phyloP scores from a whole-genome alignment of 1,284 basidiomycete species.

The Papiliotrema fonsecae region DNA sequence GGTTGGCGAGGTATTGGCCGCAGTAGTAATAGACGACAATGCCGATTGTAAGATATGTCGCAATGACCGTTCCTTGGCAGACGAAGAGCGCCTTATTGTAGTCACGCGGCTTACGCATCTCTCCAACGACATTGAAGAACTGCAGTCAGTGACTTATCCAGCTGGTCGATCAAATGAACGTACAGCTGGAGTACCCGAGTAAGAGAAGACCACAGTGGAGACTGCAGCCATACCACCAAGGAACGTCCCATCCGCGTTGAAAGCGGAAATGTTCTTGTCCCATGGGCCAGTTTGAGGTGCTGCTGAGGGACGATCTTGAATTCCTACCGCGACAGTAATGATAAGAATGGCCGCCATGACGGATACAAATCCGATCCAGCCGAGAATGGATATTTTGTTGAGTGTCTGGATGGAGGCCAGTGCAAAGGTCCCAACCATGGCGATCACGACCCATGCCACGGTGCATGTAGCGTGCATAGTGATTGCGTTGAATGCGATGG shows the following conservation, averaged over 20 bases:
- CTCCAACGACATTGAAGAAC: slow-evolving; percentile 16
- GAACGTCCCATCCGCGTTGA: slow-evolving; percentile 29
- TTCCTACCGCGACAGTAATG: slow-evolving; percentile 46
- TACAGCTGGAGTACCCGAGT: slow-evolving; percentile 16
- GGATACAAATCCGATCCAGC: slow-evolving; percentile 36
- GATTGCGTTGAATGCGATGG: slow-evolving; percentile 48
- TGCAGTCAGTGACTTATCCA: neutral
- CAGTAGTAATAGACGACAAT: slow-evolving; percentile 32
- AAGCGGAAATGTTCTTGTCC: slow-evolving; percentile 25
- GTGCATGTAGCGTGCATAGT: slow-evolving; percentile 42
- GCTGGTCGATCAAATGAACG: neutral
- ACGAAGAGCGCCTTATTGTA: slow-evolving; percentile 21
- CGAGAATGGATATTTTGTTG: slow-evolving; percentile 43
- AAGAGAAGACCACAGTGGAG: slow-evolving; percentile 41
- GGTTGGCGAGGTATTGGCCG: slow-evolving; percentile 45
- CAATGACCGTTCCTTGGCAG: slow-evolving; percentile 30
- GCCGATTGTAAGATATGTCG: slow-evolving; percentile 31
- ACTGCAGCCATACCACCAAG: slow-evolving; percentile 40
- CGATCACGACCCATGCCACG: slow-evolving; percentile 40
- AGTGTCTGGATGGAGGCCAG: slow-evolving; percentile 43
- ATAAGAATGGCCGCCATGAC: slow-evolving; percentile 42
- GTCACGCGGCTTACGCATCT: slow-evolving; percentile 20
- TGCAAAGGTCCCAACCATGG: slow-evolving; percentile 28
- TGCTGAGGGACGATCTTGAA: slow-evolving; percentile 36
- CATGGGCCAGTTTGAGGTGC: slow-evolving; percentile 29